Conservation (phyloP, 805 yeast genomes). For the Kuraishia ogatae region DNA sequence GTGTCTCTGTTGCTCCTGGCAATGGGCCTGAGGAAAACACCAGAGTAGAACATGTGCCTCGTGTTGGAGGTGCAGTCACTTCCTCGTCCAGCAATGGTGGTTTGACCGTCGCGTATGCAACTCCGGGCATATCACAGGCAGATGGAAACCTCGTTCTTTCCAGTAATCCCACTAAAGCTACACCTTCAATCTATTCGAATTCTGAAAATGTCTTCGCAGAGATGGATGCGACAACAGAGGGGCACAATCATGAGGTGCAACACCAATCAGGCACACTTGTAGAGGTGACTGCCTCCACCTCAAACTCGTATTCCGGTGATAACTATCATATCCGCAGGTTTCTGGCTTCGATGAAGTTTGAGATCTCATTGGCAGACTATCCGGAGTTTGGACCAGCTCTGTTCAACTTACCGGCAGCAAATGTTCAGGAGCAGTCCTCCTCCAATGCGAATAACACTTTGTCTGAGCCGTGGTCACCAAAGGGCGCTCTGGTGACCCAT, state of each 20-base stretch:
- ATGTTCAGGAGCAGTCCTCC: not conserved
- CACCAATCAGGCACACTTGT: slow-evolving; percentile 9
- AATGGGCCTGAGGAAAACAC: no score
- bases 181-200: slow-evolving; percentile 28
- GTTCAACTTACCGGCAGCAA: not conserved
- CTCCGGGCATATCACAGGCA: not conserved
- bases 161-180: slow-evolving; percentile 17
- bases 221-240: slow-evolving; percentile 14
- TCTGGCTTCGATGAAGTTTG: slow-evolving; percentile 42
- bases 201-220: slow-evolving; percentile 39
- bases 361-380: slow-evolving; percentile 51
- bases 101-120: not conserved
- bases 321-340: slow-evolving; percentile 55
- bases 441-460: not conserved
- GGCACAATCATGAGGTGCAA: slow-evolving; percentile 7
- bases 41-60: no score
- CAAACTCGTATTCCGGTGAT: slow-evolving; percentile 58
- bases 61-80: no score
- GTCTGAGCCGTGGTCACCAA: slow-evolving; percentile 17
- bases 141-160: not conserved
- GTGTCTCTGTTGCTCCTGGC: not conserved
- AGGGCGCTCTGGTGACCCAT: slow-evolving; percentile 52
- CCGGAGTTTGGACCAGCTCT: slow-evolving; percentile 54
- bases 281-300: slow-evolving; percentile 17
- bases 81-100: not conserved